Conservation (phyloP, 2,329 filamentous ascomycete species). For the Pestalotiopsis sp. region DNA sequence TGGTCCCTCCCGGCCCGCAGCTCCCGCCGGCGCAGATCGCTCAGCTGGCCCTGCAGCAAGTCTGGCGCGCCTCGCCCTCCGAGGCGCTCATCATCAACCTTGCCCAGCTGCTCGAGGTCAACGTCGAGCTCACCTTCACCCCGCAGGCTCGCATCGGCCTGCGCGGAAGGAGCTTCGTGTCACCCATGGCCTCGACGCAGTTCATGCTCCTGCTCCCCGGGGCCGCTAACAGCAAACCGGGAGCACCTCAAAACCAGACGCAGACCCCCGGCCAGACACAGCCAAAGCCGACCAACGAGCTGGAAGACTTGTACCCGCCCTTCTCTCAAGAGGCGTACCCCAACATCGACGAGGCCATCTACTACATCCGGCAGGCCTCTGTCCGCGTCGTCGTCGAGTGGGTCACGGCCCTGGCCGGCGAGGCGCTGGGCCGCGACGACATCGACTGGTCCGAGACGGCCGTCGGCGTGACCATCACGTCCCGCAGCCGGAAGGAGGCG, state of each 20-base stretch:
- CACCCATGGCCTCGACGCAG: conserved; percentile 46
- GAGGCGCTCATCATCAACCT: conserved; percentile 49
- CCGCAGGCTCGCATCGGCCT: conserved; percentile 45
- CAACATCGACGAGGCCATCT: conserved; percentile 43
- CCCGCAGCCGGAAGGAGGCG: conserved; percentile 19
- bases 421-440: conserved; percentile 21
- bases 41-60: conserved; percentile 23
- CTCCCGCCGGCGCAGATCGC: conserved; percentile 25
- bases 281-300: conserved; percentile 24
- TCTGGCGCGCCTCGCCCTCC: conserved; percentile 41
- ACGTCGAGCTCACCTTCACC: conserved; percentile 48
- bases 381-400: conserved; percentile 30
- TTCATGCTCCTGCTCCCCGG: conserved; percentile 39
- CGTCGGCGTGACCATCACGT: conserved; percentile 23
- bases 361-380: conserved; percentile 48
- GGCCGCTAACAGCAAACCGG: background rate
- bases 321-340: conserved; percentile 43
- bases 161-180: conserved; percentile 46
- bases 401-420: conserved; percentile 18
- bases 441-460: conserved; percentile 26
- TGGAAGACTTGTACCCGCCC: conserved; percentile 45
- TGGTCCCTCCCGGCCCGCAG: conserved; percentile 21
- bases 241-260: background rate
- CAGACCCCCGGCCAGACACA: background rate
- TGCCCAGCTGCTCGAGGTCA: conserved; percentile 41